A percentile compares a stretch with the other conserved stretches of the same genome.
Conservation (phyloP, 805 yeast genomes). For the Suhomyces vadensis region DNA sequence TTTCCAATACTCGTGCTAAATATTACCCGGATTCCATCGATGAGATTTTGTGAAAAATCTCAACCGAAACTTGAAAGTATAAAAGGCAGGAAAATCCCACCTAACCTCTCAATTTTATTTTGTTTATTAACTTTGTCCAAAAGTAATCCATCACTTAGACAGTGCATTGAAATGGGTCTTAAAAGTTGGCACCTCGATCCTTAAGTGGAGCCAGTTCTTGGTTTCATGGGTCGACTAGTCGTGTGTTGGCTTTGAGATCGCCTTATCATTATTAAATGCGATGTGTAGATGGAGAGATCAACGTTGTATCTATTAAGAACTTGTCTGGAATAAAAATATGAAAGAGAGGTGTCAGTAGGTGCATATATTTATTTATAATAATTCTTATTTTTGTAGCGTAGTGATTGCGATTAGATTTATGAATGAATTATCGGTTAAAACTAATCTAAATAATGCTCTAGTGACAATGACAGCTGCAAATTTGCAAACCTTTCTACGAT, state of each 20-base stretch:
- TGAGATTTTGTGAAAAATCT: not conserved
- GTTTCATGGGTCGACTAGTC: conserved; percentile 13
- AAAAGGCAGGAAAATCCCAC: conserved; percentile 5
- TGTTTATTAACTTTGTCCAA: conserved; percentile 60
- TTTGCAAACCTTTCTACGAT: no score
- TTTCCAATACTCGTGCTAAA: not conserved
- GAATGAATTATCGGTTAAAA: no score
- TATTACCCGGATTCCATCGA: conserved; percentile 15
- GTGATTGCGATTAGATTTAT: no score
- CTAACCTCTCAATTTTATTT: conserved; percentile 11
- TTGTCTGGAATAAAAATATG: conserved; percentile 47
- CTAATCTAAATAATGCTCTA: no score
- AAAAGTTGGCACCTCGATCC: conserved; percentile 9
- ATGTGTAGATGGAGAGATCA: conserved; percentile 49
- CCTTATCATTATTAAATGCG: conserved; percentile 39
- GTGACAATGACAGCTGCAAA: no score
- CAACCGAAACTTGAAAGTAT: conserved; percentile 1
- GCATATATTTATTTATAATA: conserved; percentile 28
- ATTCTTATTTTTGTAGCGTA: not conserved
- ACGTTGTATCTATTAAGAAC: conserved; percentile 46
- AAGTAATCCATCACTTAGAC: conserved; percentile 68
- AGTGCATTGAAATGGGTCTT: conserved; percentile 50
- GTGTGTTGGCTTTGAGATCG: conserved; percentile 12
- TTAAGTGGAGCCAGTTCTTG: conserved; percentile 35
- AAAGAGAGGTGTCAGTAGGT: conserved; percentile 56